A percentile compares a stretch with the other conserved stretches of the same genome.
phyloP scores from a whole-genome alignment of 2,329 filamentous ascomycete species.

The Cladosporium velox region DNA sequence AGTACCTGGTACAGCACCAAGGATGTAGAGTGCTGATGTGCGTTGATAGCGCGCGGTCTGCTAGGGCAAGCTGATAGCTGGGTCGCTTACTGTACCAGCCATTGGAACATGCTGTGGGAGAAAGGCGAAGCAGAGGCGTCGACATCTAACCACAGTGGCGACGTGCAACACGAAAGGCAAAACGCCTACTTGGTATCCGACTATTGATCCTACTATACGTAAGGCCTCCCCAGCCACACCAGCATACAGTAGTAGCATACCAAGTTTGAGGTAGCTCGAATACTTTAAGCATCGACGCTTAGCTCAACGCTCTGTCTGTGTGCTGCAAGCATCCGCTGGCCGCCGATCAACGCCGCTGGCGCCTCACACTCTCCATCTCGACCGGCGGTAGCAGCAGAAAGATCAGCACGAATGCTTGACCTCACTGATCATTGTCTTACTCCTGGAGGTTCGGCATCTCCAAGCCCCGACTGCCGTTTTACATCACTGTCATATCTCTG shows the following conservation, averaged over 20 bases:
- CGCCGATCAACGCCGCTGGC: slow-evolving; percentile 18
- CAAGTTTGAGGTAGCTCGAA: slow-evolving; percentile 5
- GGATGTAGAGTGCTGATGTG: background rate
- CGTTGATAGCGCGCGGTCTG: background rate
- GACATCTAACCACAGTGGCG: background rate
- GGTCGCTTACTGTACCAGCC: slow-evolving; percentile 1
- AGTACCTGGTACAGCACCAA: background rate
- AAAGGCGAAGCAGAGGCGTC: background rate
- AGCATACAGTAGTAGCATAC: background rate
- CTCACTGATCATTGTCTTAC: background rate
- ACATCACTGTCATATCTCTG: background rate
- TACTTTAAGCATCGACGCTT: slow-evolving; percentile 22
- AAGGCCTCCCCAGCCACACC: slow-evolving; percentile 2
- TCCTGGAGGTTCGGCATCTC: background rate
- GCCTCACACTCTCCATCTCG: slow-evolving; percentile 7
- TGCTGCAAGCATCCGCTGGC: slow-evolving; percentile 15
- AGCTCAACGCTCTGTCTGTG: slow-evolving; percentile 20
- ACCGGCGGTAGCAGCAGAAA: background rate
- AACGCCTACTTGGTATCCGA: background rate
- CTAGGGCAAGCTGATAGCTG: slow-evolving; percentile 4
- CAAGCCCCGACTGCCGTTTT: background rate
- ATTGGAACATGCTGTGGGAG: background rate
- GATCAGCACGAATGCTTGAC: slow-evolving; percentile 10
- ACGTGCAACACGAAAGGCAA: background rate
- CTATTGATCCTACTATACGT: background rate